phyloP scores from a whole-genome alignment of 1,284 basidiomycete species.

The Apiotrichum gamsii region DNA sequence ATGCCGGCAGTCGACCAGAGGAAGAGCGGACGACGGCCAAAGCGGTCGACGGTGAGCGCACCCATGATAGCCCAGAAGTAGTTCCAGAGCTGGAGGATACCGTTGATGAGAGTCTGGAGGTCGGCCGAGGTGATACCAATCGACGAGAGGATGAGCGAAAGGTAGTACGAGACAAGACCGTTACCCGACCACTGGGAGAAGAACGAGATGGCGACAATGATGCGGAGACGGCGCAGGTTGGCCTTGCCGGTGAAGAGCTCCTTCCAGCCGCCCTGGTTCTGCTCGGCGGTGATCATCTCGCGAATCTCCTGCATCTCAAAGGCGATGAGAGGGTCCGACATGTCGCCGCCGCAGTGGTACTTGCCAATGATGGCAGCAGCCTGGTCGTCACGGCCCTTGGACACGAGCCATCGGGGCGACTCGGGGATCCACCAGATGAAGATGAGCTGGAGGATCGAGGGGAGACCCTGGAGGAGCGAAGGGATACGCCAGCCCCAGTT shows the following conservation, averaged over 20 bases:
- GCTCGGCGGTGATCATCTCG: constrained; percentile 27
- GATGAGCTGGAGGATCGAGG: constrained; percentile 27
- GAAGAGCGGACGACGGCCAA: constrained; percentile 31
- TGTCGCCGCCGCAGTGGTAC: constrained; percentile 56
- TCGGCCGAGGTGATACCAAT: constrained; percentile 61
- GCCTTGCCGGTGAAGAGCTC: constrained; percentile 32
- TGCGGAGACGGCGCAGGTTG: constrained; percentile 24
- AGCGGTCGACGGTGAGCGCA: constrained; percentile 40
- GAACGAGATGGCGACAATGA: constrained; percentile 35
- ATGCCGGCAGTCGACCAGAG: constrained; percentile 20
- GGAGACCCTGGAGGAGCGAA: constrained; percentile 49
- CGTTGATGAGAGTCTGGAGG: constrained; percentile 62
- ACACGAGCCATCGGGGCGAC: constrained; percentile 24
- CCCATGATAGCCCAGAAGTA: constrained; percentile 15
- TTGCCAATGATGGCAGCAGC: constrained; percentile 77
- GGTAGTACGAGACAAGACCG: constrained; percentile 51
- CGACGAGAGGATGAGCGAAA: constrained; percentile 57
- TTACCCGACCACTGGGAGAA: constrained; percentile 39
- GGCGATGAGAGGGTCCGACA: constrained; percentile 36
- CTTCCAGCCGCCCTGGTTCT: constrained; percentile 44
- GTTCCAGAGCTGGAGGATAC: constrained; percentile 18
- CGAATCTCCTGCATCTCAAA: constrained; percentile 45
- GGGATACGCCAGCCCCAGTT: constrained; percentile 51
- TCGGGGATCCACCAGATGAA: constrained; percentile 22
- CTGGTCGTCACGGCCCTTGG: constrained; percentile 17